These are phyloP conservation scores for Penicillium paxilli DNA, from an alignment of 495 filamentous ascomycete species.

Conservation along the genomic window DNA sequence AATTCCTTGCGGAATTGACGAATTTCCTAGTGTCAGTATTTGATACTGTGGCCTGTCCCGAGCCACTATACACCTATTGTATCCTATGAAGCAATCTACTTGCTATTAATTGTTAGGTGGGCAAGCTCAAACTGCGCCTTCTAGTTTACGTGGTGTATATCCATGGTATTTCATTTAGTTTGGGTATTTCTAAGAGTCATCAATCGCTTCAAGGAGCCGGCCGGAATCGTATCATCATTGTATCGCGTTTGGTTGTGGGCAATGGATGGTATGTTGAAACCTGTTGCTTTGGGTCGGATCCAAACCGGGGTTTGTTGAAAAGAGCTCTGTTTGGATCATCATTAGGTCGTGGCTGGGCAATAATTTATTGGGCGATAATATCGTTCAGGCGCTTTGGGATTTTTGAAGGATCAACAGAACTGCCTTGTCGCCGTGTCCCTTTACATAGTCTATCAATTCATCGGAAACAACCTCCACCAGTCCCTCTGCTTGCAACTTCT, in stretches of 20 bases:
- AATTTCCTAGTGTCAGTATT: too few species aligned
- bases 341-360: background rate
- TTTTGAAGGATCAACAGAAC: slow-evolving; percentile 35
- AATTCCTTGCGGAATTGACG: too few species aligned
- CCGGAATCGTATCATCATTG: background rate
- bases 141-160: background rate
- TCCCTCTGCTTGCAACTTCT: slow-evolving; percentile 29
- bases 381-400: slow-evolving; percentile 19
- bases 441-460: slow-evolving; percentile 40
- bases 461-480: slow-evolving; percentile 29
- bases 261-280: background rate
- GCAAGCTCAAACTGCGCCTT: background rate
- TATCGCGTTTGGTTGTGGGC: background rate
- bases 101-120: background rate
- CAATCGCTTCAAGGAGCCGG: background rate
- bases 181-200: slow-evolving; percentile 1
- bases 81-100: background rate
- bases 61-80: too few species aligned
- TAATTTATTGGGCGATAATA: background rate
- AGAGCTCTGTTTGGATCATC: background rate
- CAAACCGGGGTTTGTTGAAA: background rate
- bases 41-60: too few species aligned
- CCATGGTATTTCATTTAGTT: background rate
- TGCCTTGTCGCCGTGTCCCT: slow-evolving; percentile 39
- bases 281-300: slow-evolving; percentile 1